These are phyloP conservation scores for Hyparrhenia diplandra DNA, from an alignment of 176 grass and related monocot genomes.

Conservation along the genomic window DNA sequence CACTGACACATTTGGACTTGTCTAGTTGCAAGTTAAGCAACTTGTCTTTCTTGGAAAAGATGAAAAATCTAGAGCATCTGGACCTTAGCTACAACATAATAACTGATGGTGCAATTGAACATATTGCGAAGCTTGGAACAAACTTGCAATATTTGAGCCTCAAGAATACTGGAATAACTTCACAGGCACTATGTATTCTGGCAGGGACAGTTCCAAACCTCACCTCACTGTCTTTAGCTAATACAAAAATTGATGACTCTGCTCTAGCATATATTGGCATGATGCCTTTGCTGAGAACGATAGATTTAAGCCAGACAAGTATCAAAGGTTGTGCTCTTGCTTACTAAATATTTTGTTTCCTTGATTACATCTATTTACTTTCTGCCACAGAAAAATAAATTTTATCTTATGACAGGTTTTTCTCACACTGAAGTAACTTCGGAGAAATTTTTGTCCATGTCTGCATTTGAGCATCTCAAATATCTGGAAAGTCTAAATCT, in stretches of 20 bases:
- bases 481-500: slow-evolving; percentile 72
- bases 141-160: slow-evolving; percentile 72
- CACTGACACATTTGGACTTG: slow-evolving; percentile 62
- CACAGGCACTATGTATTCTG: slow-evolving; percentile 49
- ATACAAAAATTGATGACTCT: slow-evolving; percentile 76
- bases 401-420: slow-evolving; percentile 55
- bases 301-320: slow-evolving; percentile 62
- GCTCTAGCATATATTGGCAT: slow-evolving; percentile 60
- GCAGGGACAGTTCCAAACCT: slow-evolving; percentile 66
- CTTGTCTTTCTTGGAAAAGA: slow-evolving; percentile 58
- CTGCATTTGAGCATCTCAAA: slow-evolving; percentile 49
- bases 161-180: slow-evolving; percentile 54
- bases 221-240: slow-evolving; percentile 54
- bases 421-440: slow-evolving; percentile 9
- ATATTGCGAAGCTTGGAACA: slow-evolving; percentile 59
- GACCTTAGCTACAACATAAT: slow-evolving; percentile 59
- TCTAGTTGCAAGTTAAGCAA: slow-evolving; percentile 50
- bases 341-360: slow-evolving; percentile 9
- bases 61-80: slow-evolving; percentile 59
- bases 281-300: slow-evolving; percentile 59
- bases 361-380: slow-evolving; percentile 22
- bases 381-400: neutral
- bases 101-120: slow-evolving; percentile 53
- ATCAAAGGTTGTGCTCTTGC: slow-evolving; percentile 58
- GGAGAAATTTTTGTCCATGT: slow-evolving; percentile 41